These are phyloP conservation scores for Aspergillus sp. DNA, from an alignment of 2,329 filamentous ascomycete genomes.

Conservation along the genomic window DNA sequence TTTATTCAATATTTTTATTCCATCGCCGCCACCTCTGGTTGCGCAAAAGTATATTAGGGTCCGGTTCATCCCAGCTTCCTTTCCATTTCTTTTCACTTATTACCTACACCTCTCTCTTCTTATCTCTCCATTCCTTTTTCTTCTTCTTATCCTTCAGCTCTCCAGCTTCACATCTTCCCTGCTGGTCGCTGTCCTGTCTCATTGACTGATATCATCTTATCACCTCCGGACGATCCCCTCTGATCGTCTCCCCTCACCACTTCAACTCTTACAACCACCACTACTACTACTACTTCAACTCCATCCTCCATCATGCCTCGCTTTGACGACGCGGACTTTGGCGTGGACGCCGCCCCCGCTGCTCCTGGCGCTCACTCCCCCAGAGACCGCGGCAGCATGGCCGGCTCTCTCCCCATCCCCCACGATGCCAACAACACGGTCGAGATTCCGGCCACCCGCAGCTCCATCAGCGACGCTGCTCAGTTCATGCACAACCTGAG, in stretches of 20 bases:
- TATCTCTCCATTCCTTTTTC: conserved; percentile 6
- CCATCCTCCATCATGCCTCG: conserved; percentile 52
- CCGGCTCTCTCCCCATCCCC: conserved; percentile 39
- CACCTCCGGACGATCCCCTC: conserved; percentile 4
- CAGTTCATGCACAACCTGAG: conserved; percentile 73
- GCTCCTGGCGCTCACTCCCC: conserved; percentile 22
- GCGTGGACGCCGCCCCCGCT: conserved; percentile 33
- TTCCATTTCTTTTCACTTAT: not conserved
- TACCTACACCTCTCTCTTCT: not conserved
- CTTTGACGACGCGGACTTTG: conserved; percentile 58
- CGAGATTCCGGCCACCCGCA: conserved; percentile 68
- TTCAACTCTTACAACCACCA: not conserved
- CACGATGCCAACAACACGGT: conserved; percentile 53
- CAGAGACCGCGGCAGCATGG: conserved; percentile 24
- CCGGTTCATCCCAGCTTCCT: conserved; percentile 2
- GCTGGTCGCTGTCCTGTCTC: conserved; percentile 1
- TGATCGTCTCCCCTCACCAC: too few relatives aligned
- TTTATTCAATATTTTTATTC: not conserved
- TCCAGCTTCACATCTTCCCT: not conserved
- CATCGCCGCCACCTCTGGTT: conserved; percentile 13
- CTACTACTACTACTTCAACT: conserved; percentile 11
- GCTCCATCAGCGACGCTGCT: conserved; percentile 64
- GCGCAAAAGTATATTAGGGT: conserved; percentile 8
- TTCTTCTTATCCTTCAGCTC: conserved; percentile 1
- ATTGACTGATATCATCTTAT: not conserved